Evolutionary conservation across 2,329 filamentous ascomycete genomes (phyloP).

Genomic region (Daldinia sp.): DNA sequence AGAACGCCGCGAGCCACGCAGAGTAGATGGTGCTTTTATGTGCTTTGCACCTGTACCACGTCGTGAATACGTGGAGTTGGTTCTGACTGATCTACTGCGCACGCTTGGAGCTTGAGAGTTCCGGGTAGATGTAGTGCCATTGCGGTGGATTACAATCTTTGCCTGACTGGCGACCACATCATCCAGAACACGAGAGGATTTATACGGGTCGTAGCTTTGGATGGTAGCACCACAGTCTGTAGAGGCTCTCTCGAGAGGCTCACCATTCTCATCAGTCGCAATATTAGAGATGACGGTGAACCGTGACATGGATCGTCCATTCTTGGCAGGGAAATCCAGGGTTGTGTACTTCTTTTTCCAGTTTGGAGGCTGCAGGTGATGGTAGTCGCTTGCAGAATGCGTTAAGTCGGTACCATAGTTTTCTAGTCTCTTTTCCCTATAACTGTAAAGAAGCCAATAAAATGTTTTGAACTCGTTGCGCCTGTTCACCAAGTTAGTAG

Average conservation of each 20-base stretch:
- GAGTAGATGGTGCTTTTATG: constrained; percentile 47
- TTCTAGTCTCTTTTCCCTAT: constrained; percentile 86
- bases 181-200: constrained; percentile 70
- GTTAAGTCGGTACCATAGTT: constrained; percentile 84
- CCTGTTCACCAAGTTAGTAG: constrained; percentile 59
- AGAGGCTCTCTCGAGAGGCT: constrained; percentile 52
- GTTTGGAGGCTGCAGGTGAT: constrained; percentile 74
- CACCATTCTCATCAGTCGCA: constrained; percentile 60
- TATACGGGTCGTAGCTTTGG: constrained; percentile 86
- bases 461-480: constrained; percentile 93
- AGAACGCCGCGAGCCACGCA: constrained; percentile 57
- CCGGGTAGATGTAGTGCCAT: constrained; percentile 53
- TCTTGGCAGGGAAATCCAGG: constrained; percentile 65
- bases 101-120: constrained; percentile 48
- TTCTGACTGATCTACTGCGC: constrained; percentile 53
- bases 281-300: constrained; percentile 76
- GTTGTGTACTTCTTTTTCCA: constrained; percentile 73
- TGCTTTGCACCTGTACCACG: constrained; percentile 45
- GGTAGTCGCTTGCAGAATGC: constrained; percentile 93
- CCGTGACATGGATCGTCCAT: constrained; percentile 67
- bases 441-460: constrained; percentile 85
- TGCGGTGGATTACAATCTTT: constrained; percentile 76
- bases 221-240: constrained; percentile 58
- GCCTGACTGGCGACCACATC: constrained; percentile 69
- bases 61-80: constrained; percentile 50